A percentile compares a stretch with the other conserved stretches of the same genome.
Conservation (phyloP, 2,329 filamentous ascomycete genomes). For the Pseudogymnoascus sp. region DNA sequence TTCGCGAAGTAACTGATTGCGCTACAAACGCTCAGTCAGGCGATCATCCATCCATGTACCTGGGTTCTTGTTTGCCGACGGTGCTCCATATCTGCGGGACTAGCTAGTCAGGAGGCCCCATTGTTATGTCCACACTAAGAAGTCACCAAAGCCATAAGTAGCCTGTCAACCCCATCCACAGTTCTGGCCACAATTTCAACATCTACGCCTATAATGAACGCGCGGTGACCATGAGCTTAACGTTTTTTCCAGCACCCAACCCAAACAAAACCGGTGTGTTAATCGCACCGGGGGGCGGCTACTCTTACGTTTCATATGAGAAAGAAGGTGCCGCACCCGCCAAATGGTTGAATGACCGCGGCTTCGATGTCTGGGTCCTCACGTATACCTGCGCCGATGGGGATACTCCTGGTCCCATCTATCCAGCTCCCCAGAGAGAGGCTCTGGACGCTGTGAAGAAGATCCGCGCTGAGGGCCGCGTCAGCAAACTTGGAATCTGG, state of each 20-base stretch:
- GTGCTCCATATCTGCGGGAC: not conserved
- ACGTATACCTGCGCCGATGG: conserved; percentile 17
- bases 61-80: not conserved
- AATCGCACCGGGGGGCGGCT: conserved; percentile 22
- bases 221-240: not conserved
- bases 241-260: not conserved
- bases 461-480: conserved; percentile 14
- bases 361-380: conserved; percentile 21
- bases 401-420: conserved; percentile 14
- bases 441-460: conserved; percentile 16
- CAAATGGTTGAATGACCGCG: conserved; percentile 19
- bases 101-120: conserved; percentile 3
- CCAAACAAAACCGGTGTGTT: conserved; percentile 16
- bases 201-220: not conserved
- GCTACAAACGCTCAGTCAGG: not conserved
- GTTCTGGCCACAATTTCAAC: not conserved
- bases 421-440: conserved; percentile 16
- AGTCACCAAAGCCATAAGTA: not conserved
- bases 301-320: conserved; percentile 16
- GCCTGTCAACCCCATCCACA: conserved; percentile 1
- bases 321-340: conserved; percentile 18
- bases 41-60: no score
- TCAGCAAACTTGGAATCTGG: conserved; percentile 21
- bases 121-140: not conserved
- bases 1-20: not conserved